Base-by-base conservation (phyloP, 2,329 filamentous ascomycete species). In the Alternaria atra region DNA sequence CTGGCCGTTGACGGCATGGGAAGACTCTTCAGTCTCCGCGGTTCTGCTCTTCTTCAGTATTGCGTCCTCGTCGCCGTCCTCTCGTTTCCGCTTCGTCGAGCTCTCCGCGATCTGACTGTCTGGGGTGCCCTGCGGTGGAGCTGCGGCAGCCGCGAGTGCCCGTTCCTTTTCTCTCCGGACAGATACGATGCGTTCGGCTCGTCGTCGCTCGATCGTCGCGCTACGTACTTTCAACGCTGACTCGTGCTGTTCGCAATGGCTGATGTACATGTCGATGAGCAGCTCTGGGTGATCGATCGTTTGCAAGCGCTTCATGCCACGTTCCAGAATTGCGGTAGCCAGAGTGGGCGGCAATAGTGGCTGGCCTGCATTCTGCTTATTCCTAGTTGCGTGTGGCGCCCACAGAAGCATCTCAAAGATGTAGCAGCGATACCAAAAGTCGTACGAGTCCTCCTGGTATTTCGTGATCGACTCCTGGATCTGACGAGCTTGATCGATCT, bases 401-500 rank as follows among this genome's bases (percentile, higher is more conserved):
- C 87, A 89, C n/a, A 85, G 81, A 59, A 91, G 85, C 84, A 98
- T 90, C 80, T 98, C 95, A 91, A 93, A 98, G 54, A 90, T 84
- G 79, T 97, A 97, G 79, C 93, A 97, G 43, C 90, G 89, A 56
- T 94, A 85, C 95, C 95, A 99, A 77, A 98, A 98, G 70, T 97
- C 93, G 73, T 94, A 93, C 69, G 89, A 94, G 69, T 93, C 87
- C 30, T 89, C 89, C 57, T 93, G 88, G 17, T 85, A 83, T n/a
- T 87, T 82, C 23, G 87, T 85, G 30, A 98, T 84, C 17, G 87
- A 86, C 66, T 91, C 88, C 89, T 92, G 98, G 48, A 91, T 87
- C 15, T 86, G 84, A 39, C 95, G 88, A 2, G 94, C 95, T 58
- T 90, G 90, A 20, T 92, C 87, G 53, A 92, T 83, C 40, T 91